Conservation (phyloP, 2,329 filamentous ascomycete species). For the Bipolaris victoriae region DNA sequence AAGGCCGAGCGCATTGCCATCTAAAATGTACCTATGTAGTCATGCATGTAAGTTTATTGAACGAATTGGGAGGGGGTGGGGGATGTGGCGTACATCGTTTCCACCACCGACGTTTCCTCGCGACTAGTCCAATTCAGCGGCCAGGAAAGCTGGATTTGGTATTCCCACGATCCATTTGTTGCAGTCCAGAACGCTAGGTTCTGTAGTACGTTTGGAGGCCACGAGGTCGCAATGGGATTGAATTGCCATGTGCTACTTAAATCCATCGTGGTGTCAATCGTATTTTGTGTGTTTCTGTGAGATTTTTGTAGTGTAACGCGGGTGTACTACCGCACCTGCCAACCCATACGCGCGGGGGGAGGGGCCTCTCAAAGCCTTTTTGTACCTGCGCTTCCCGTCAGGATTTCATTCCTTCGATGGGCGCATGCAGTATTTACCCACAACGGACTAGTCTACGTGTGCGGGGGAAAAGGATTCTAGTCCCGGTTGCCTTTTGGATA, state of each 20-base stretch:
- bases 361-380: too few relatives aligned
- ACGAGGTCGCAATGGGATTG: constrained; percentile 31
- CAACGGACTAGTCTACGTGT: neutral
- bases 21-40: constrained; percentile 38
- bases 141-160: constrained; percentile 43
- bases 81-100: constrained; percentile 35
- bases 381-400: too few relatives aligned
- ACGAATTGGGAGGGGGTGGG: neutral
- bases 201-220: constrained; percentile 34
- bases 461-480: constrained; percentile 10
- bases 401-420: neutral
- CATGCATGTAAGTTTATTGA: constrained; percentile 11
- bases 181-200: constrained; percentile 41
- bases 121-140: constrained; percentile 42
- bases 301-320: too few relatives aligned
- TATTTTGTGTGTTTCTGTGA: neutral
- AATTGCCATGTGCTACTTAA: constrained; percentile 40
- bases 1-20: constrained; percentile 40
- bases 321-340: too few relatives aligned
- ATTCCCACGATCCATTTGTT: constrained; percentile 44
- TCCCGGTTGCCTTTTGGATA: constrained; percentile 7
- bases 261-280: constrained; percentile 14
- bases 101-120: constrained; percentile 30
- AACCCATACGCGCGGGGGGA: too few relatives aligned
- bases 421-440: neutral